phyloP scores from a whole-genome alignment of 352 stramenopile genomes.

The Pythium rhizo-oryzae region DNA sequence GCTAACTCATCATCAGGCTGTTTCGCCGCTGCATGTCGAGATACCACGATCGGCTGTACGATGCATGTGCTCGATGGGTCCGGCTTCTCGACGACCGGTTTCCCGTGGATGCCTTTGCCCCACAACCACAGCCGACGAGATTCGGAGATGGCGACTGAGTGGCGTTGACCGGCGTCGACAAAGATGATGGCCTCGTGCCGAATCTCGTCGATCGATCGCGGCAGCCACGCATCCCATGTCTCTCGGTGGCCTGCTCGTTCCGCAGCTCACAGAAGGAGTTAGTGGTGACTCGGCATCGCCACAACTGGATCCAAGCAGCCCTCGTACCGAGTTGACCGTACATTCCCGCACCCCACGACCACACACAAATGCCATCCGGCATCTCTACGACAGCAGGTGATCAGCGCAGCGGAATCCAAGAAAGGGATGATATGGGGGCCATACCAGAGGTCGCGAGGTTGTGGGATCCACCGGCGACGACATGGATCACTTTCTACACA shows the following conservation, averaged over 20 bases:
- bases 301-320: background rate
- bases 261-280: background rate
- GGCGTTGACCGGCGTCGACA: constrained; percentile 66
- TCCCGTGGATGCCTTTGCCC: constrained; percentile 69
- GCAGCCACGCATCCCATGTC: constrained; percentile 65
- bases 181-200: constrained; percentile 52
- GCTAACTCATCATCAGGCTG: background rate
- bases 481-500: constrained; percentile 68
- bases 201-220: constrained; percentile 71
- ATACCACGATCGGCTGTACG: constrained; percentile 55
- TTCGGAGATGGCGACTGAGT: constrained; percentile 76
- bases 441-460: constrained; percentile 70
- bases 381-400: constrained; percentile 41
- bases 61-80: constrained; percentile 55
- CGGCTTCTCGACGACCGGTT: constrained; percentile 41
- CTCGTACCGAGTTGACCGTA: constrained; percentile 70
- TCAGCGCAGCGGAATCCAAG: background rate
- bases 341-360: constrained; percentile 63
- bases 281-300: background rate
- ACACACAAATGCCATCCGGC: constrained; percentile 59
- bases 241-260: constrained; percentile 57
- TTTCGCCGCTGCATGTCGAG: background rate
- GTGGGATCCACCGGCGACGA: constrained; percentile 58
- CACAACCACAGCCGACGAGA: constrained; percentile 67
- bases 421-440: background rate